phyloP scores from a whole-genome alignment of 345 rosid genomes.

The Camelina sativa region DNA sequence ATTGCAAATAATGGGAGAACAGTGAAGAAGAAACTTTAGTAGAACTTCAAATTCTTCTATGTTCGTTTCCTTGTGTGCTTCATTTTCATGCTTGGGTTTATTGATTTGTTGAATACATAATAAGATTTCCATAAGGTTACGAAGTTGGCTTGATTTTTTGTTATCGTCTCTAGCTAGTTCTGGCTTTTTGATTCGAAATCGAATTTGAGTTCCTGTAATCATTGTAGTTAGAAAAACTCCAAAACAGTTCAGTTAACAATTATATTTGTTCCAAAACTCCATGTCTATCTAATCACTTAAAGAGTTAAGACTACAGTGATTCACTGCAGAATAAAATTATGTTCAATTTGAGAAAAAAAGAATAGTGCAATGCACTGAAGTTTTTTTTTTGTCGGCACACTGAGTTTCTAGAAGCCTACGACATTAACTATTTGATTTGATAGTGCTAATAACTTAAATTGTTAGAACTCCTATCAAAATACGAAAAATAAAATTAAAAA shows the following conservation, averaged over 20 bases:
- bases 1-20: slow-evolving; percentile 1
- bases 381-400: neutral
- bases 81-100: neutral
- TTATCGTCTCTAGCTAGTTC: neutral
- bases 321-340: neutral
- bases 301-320: too few relatives aligned
- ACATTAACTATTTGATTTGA: too few relatives aligned
- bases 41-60: neutral
- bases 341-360: neutral
- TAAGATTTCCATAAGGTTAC: neutral
- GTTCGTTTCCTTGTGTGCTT: neutral
- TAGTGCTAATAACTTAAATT: too few relatives aligned
- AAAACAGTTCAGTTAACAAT: too few relatives aligned
- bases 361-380: neutral
- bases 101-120: slow-evolving; percentile 4
- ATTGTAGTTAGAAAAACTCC: neutral
- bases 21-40: neutral
- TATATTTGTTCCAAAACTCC: neutral
- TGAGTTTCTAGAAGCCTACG: neutral
- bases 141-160: neutral
- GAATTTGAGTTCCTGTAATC: neutral
- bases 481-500: neutral
- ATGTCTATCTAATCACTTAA: too few relatives aligned
- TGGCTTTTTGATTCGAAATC: slow-evolving; percentile 2
- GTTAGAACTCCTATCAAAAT: too few relatives aligned